Percentiles rank a stretch among this genome's conserved stretches.
Evolutionary conservation across 192 early-diverging fungal species (phyloP).

Genomic region (Spizellomyces sp.): DNA sequence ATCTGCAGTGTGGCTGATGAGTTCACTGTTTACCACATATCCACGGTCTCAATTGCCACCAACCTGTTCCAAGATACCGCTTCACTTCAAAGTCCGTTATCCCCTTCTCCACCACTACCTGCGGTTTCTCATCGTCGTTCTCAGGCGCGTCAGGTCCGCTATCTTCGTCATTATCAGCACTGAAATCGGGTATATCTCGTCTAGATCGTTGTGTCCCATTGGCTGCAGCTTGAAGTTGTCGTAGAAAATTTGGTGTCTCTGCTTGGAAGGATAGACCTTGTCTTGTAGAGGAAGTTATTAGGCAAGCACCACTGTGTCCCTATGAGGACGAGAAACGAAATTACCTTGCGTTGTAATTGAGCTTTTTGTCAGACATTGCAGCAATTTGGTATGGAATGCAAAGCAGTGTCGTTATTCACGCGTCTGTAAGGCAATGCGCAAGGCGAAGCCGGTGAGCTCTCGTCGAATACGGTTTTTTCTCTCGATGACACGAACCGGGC

Average conservation of each 20-base stretch:
- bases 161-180: conserved; percentile 22
- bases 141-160: conserved; percentile 28
- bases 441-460: too few species aligned
- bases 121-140: conserved; percentile 31
- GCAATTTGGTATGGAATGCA: neutral
- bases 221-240: conserved; percentile 1
- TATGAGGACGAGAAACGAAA: neutral
- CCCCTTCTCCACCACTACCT: conserved; percentile 28
- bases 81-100: conserved; percentile 29
- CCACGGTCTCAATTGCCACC: neutral
- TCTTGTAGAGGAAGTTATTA: conserved; percentile 1
- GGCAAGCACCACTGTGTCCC: neutral
- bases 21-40: neutral
- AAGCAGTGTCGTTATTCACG: too few species aligned
- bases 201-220: neutral
- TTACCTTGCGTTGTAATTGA: conserved; percentile 23
- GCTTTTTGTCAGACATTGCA: conserved; percentile 17
- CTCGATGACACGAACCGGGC: too few species aligned
- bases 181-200: conserved; percentile 8
- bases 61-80: conserved; percentile 16
- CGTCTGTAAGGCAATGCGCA: too few species aligned
- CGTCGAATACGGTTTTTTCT: too few species aligned
- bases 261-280: conserved; percentile 29
- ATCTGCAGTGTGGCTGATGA: neutral
- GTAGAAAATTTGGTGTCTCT: conserved; percentile 29